Evolutionary conservation across 2,329 filamentous ascomycete species (phyloP), one percentile per base, ranked within the genome.

Genomic region (Coniochaeta sp.): DNA sequence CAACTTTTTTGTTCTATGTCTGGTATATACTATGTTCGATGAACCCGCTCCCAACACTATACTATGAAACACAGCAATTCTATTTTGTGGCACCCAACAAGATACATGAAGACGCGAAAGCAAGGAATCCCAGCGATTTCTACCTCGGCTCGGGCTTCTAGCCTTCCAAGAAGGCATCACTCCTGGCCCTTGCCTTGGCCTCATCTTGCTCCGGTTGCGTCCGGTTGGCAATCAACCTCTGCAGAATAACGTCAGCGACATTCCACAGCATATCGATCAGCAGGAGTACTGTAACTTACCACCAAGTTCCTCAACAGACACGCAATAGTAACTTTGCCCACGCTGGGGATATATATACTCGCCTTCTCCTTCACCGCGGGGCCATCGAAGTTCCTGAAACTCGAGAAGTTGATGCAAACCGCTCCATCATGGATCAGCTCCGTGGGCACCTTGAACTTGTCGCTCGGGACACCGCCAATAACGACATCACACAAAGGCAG

Each of bases 371-470:
- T 97, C 59, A 97, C 84, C 47, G 88, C 87, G 0, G 87, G 84
- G 1, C 78, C 79, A 55, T 86, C 85, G 69, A 97, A 97, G 72
- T 99, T 97, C 75, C 91, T 89, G 70, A 88, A 90, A 49, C 89
- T 96, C 7, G 91, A 95, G 68, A 99, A 97, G 72, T 99, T 99
- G 74, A 99, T 91, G 77, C 94, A 99, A n/a, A 96, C 89, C 27
- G 89, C 91, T 46, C 94, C 94, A 52, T 96, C 89, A 47, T 89
- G 82, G 62, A 99, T 77, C 56, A 94, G 74, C 49, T 89, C 81
- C 3, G 86, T 87, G 6, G 91, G 89, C 24, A 99, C 87, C 75
- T 97, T 96, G 79, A 87, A 99, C 55, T 78, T 81, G 57, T 96
- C 87, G 22, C 84, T 82, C 0, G 94, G 94, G 1, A 99, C 94